Evolutionary conservation across 2,329 filamentous ascomycete species (phyloP), one percentile per base, ranked within the genome.

Genomic region (Exophiala lecanii-corni): DNA sequence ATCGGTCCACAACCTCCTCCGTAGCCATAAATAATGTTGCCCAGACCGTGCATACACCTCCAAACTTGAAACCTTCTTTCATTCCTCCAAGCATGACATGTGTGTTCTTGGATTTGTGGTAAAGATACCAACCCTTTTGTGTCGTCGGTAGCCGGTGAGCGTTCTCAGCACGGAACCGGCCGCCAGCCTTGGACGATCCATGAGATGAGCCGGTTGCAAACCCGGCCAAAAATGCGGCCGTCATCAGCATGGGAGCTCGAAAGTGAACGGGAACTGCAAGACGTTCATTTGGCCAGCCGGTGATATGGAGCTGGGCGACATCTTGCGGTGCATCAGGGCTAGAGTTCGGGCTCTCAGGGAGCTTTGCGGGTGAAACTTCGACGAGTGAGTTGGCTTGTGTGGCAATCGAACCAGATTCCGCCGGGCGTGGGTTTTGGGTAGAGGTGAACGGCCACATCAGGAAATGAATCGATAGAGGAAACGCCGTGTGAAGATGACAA

Each of bases 71-170:
- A 0, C 88, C 92, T 58, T 94, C 88, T 39, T 79, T 79, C 13
- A 94, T 70, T 1, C 85, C 91, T 4, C 84, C 86, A 16, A 84
- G 75, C 57, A 86, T 82, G 39, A 84, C 77, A 57, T 88, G 81
- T 69, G 98, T 97, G 66, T 95, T 97, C 67, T 97, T 97, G 62
- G 81, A 87, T 68, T 96, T 96, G 72, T 97, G 91, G 66, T 98
- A 98, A n/a, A 97, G 78, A 62, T 91, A 98, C 92, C 92, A 98
- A 13, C 89, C 91, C 2, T 82, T 79, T 18, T 86, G 82, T 1
- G 82, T 82, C 3, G 79, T 81, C 15, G 92, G 92, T 50, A 96
- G 80, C 54, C 91, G 86, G 72, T 98, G 92, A 1, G 92, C 89
- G 61, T 98, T 94, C 67, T 98, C 92, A 47, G 92, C 92, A 42